phyloP scores from a whole-genome alignment of 2,329 filamentous ascomycete species.

The Apiospora marii region DNA sequence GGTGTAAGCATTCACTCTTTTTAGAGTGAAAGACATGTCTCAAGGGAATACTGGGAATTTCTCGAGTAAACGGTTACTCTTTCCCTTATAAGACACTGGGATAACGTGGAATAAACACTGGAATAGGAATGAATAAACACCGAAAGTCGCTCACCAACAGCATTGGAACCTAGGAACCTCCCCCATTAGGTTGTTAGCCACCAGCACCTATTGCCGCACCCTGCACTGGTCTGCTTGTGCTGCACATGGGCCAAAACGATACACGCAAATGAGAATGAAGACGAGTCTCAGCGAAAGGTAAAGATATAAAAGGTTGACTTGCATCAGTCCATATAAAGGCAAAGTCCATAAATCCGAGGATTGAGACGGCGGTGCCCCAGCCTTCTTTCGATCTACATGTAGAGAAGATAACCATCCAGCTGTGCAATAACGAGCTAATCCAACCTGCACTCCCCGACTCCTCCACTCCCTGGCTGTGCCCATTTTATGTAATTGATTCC shows the following conservation, averaged over 20 bases:
- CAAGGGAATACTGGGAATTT: no score
- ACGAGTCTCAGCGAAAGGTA: not conserved
- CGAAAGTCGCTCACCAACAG: not conserved
- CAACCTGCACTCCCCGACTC: constrained; percentile 27
- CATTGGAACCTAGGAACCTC: not conserved
- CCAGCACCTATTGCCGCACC: not conserved
- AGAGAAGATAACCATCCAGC: constrained; percentile 22
- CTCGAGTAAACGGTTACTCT: no score
- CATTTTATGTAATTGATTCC: constrained; percentile 23
- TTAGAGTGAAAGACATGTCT: no score
- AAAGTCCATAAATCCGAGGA: constrained; percentile 7
- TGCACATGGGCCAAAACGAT: not conserved
- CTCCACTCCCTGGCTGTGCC: constrained; percentile 23
- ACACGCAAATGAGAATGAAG: not conserved
- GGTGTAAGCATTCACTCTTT: no score
- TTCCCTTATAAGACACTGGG: not conserved
- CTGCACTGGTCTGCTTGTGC: not conserved
- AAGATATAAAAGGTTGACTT: not conserved
- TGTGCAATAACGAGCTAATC: constrained; percentile 15
- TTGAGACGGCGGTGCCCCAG: constrained; percentile 1
- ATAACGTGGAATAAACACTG: no score
- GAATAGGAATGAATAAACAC: no score
- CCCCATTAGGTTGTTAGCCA: not conserved
- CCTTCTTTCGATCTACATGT: constrained; percentile 13
- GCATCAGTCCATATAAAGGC: constrained; percentile 21